These are phyloP conservation scores for Mediolabrus comicus DNA, from an alignment of 108 stramenopile genomes.

Conservation along the genomic window DNA sequence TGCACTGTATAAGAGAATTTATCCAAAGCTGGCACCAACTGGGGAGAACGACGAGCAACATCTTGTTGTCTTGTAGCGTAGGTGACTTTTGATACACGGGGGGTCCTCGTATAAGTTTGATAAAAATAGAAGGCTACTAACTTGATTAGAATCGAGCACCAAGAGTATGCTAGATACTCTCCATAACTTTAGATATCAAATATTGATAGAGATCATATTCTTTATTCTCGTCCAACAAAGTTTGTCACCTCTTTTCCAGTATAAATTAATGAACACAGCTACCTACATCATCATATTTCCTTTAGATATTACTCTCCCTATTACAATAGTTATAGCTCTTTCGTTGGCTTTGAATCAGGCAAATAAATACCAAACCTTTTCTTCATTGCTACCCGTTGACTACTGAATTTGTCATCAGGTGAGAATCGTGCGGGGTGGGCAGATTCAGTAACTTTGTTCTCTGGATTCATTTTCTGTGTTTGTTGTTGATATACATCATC, in stretches of 20 bases:
- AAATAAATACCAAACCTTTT: slow-evolving; percentile 96
- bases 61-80: slow-evolving; percentile 32
- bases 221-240: not conserved
- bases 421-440: slow-evolving; percentile 98
- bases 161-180: too few relatives aligned
- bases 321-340: slow-evolving; percentile 61
- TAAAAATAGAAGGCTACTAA: not conserved
- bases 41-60: slow-evolving; percentile 19
- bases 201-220: too few relatives aligned
- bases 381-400: slow-evolving; percentile 95
- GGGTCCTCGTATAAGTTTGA: not conserved
- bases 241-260: not conserved
- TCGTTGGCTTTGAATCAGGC: slow-evolving; percentile 77
- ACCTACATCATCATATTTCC: not conserved
- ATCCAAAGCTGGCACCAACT: slow-evolving; percentile 87
- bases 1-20: slow-evolving; percentile 96
- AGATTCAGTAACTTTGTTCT: slow-evolving; percentile 86
- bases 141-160: not conserved
- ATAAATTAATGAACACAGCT: not conserved
- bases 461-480: slow-evolving; percentile 84
- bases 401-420: slow-evolving; percentile 99
- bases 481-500: not conserved
- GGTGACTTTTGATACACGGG: not conserved
- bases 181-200: too few relatives aligned
- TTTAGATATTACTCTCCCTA: not conserved